Percentiles rank a stretch among this genome's conserved stretches.
Evolutionary conservation across 352 stramenopile genomes (phyloP).

Genomic region (Nothophytophthora sp.): DNA sequence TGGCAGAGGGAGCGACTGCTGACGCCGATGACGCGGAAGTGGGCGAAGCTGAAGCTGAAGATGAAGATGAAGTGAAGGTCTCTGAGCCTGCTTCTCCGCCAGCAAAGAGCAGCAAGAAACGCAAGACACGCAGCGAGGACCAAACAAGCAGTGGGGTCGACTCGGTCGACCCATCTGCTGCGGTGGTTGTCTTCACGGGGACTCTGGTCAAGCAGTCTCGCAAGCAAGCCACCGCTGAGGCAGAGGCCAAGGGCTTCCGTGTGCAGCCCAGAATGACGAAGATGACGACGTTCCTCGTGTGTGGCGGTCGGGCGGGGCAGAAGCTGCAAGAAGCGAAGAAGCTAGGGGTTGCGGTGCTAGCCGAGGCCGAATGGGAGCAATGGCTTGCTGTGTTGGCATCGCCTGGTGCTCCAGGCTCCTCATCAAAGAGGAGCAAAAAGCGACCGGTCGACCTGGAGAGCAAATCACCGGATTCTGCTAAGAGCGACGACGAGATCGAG

Average conservation of each 20-base stretch:
- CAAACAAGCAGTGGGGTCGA: too few relatives aligned
- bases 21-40: too few relatives aligned
- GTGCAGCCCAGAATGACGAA: slow-evolving; percentile 41
- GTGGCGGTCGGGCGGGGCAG: slow-evolving; percentile 40
- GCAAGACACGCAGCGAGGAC: slow-evolving; percentile 10
- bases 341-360: slow-evolving; percentile 33
- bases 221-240: slow-evolving; percentile 34
- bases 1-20: slow-evolving; percentile 3
- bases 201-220: slow-evolving; percentile 40
- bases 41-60: not conserved
- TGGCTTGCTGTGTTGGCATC: slow-evolving; percentile 4
- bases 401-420: not conserved
- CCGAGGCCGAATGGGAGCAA: slow-evolving; percentile 40
- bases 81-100: not conserved
- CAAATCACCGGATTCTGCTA: not conserved
- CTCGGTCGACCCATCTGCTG: too few relatives aligned
- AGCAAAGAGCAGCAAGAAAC: slow-evolving; percentile 4
- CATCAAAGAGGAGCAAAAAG: slow-evolving; percentile 14
- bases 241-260: slow-evolving; percentile 36
- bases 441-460: slow-evolving; percentile 10
- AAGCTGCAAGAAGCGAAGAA: slow-evolving; percentile 56
- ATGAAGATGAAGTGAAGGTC: not conserved
- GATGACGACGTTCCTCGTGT: slow-evolving; percentile 49
- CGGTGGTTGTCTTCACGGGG: slow-evolving; percentile 28
- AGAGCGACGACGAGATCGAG: slow-evolving; percentile 10